Base-by-base conservation (phyloP, 768 basidiomycete species). In the Trametes gibbosa region DNA sequence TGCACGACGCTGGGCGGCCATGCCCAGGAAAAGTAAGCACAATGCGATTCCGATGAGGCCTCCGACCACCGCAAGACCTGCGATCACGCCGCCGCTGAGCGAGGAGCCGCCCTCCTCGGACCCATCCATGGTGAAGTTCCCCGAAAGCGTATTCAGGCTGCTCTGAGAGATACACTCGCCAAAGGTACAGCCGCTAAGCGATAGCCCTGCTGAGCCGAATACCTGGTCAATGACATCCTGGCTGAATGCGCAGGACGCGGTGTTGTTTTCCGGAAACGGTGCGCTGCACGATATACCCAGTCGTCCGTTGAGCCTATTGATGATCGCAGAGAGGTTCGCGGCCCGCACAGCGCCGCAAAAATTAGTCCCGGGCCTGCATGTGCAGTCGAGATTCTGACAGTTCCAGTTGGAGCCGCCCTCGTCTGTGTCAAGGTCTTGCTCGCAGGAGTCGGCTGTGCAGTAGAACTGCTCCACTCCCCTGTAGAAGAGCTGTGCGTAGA, bases 91-190 rank as follows among this genome's bases (percentile, higher is more conserved):
- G 1, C 85, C 81, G 55, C 84, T 80, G 9, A 97, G 81, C 17
- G 80, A 73, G 4, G 77, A 75, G 13, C 74, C 68, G 0, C 65
- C 62, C 14, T 68, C 46, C 17, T 76, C 56, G 2, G 72, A 64
- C 7, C 25, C 34, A 23, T 21, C n/a, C n/a, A 66, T 50, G 2
- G 73, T 75, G 1, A 77, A 72, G 50, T 72, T 75, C 8, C 73
- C 75, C 29, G 75, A 68, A 2, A 78, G 70, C 42, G 71, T 75
- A 68, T 94, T 87, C 55, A 97, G 85, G 37, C 90, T 85, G 57
- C 79, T 81, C 70, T 96, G 93, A 3, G 81, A 75, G 16, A 97
- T 86, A 71, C 95, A 97, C 73, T 98, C 95, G 24, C 95, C 95
- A 64, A 89, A 95, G 0, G 75, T 77, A 71, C 95, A 98, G 0